A percentile compares a stretch with the other conserved stretches of the same genome.
phyloP scores from a whole-genome alignment of 2,329 filamentous ascomycete species.

The Didymella lethalis region DNA sequence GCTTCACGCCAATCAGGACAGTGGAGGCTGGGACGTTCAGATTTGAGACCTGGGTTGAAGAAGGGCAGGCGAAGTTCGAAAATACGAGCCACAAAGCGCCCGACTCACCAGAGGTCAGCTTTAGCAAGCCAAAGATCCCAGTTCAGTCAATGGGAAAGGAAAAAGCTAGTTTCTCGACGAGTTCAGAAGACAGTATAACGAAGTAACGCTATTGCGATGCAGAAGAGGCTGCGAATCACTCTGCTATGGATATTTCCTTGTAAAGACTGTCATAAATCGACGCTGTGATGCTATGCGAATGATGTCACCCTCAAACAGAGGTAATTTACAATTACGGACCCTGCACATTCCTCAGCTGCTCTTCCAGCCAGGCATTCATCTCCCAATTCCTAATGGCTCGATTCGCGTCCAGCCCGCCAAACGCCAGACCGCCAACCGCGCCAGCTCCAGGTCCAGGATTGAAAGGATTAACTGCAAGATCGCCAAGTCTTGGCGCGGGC shows the following conservation, averaged over 20 bases:
- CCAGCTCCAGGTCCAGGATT: not conserved
- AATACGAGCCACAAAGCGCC: not conserved
- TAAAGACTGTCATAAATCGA: not conserved
- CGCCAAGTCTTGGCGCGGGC: not conserved
- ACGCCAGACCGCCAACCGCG: not conserved
- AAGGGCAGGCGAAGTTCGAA: constrained; percentile 62
- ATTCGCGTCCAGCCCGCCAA: constrained; percentile 1
- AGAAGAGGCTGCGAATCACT: not conserved
- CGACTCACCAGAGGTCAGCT: not conserved
- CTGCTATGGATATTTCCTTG: not conserved
- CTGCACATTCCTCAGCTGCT: not conserved
- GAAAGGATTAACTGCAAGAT: not conserved
- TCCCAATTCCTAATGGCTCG: not conserved
- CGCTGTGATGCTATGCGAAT: not conserved
- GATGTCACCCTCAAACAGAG: not conserved
- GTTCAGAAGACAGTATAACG: constrained; percentile 20
- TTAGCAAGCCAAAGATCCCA: not conserved
- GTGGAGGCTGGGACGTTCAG: constrained; percentile 71
- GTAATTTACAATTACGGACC: not conserved
- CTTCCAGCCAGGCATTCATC: not conserved
- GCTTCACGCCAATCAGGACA: constrained; percentile 67
- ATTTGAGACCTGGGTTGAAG: constrained; percentile 75
- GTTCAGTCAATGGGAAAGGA: not conserved
- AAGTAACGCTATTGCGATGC: not conserved
- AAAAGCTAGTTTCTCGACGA: constrained; percentile 23